Evolutionary conservation across 441 rosid species (phyloP).

Genomic region (Aquilaria agallochum): DNA sequence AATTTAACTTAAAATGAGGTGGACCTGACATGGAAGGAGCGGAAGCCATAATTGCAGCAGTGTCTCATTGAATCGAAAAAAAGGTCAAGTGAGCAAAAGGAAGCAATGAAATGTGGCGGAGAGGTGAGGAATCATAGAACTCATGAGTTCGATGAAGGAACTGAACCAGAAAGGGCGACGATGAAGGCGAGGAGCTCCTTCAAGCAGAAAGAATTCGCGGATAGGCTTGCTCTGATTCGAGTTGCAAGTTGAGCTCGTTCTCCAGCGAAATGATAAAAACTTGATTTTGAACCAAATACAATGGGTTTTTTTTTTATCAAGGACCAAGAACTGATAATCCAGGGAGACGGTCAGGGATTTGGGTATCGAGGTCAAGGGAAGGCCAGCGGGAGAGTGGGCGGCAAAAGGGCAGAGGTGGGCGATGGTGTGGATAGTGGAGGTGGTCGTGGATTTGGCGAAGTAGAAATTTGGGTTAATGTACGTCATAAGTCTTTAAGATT

Average conservation of each 20-base stretch:
- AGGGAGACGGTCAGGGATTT: constrained; percentile 7
- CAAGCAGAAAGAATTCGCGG: constrained; percentile 13
- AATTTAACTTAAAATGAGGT: constrained; percentile 5
- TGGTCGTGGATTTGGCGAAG: too few species aligned
- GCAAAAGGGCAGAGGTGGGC: too few species aligned
- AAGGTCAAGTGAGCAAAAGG: constrained; percentile 11
- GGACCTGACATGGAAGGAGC: constrained; percentile 74
- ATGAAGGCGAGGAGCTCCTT: constrained; percentile 4
- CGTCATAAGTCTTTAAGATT: too few species aligned
- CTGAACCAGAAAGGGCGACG: not conserved
- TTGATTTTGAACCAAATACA: constrained; percentile 23
- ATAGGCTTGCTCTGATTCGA: constrained; percentile 13
- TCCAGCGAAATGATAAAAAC: constrained; percentile 6
- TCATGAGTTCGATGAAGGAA: not conserved
- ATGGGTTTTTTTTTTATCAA: constrained; percentile 29
- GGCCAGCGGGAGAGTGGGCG: too few species aligned
- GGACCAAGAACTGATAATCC: constrained; percentile 37
- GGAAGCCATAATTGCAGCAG: constrained; percentile 57
- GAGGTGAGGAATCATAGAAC: too few species aligned
- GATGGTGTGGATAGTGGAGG: too few species aligned
- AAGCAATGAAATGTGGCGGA: too few species aligned
- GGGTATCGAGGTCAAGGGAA: too few species aligned
- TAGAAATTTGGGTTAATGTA: too few species aligned
- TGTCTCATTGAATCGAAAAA: constrained; percentile 38
- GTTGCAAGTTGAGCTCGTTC: constrained; percentile 4